These are phyloP conservation scores for Tothia fuscella DNA, from an alignment of 2,329 filamentous ascomycete genomes.

Conservation along the genomic window DNA sequence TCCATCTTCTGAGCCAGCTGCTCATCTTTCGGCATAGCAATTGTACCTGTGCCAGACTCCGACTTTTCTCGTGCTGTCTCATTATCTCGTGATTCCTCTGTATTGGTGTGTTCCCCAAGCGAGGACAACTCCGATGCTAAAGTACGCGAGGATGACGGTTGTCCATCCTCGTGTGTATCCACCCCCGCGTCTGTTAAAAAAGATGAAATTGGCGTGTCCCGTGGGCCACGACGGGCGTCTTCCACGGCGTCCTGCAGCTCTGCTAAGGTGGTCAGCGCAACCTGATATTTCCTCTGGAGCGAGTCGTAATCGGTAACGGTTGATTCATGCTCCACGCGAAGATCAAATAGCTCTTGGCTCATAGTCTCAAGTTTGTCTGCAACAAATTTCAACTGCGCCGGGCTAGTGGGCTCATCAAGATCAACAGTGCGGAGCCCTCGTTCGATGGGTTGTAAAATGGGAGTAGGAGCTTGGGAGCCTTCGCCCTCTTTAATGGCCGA, in stretches of 20 bases:
- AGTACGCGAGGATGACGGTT: conserved; percentile 72
- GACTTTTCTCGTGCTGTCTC: conserved; percentile 38
- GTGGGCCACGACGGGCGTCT: conserved; percentile 45
- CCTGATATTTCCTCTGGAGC: conserved; percentile 81
- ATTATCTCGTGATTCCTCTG: conserved; percentile 27
- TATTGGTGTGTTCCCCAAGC: conserved; percentile 55
- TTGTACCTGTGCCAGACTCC: conserved; percentile 15
- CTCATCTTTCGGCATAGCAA: conserved; percentile 15
- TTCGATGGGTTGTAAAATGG: not conserved
- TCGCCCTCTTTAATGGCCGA: conserved; percentile 6
- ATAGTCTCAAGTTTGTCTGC: conserved; percentile 87
- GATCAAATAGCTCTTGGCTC: conserved; percentile 80
- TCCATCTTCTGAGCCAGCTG: conserved; percentile 48
- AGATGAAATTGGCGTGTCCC: conserved; percentile 45
- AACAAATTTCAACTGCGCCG: conserved; percentile 73
- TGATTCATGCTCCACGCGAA: conserved; percentile 80
- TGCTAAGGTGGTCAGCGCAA: conserved; percentile 68
- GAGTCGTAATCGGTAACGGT: conserved; percentile 70
- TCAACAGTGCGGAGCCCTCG: conserved; percentile 10
- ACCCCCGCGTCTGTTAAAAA: conserved; percentile 72
- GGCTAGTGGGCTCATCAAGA: conserved; percentile 47
- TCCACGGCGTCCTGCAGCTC: conserved; percentile 79
- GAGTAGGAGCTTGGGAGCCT: conserved; percentile 11
- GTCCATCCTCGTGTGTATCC: conserved; percentile 53
- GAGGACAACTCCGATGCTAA: conserved; percentile 91